These are phyloP conservation scores for Sphagnum magellanicum DNA, from an alignment of 228 moss, liverwort and hornwort species.

Conservation along the genomic window DNA sequence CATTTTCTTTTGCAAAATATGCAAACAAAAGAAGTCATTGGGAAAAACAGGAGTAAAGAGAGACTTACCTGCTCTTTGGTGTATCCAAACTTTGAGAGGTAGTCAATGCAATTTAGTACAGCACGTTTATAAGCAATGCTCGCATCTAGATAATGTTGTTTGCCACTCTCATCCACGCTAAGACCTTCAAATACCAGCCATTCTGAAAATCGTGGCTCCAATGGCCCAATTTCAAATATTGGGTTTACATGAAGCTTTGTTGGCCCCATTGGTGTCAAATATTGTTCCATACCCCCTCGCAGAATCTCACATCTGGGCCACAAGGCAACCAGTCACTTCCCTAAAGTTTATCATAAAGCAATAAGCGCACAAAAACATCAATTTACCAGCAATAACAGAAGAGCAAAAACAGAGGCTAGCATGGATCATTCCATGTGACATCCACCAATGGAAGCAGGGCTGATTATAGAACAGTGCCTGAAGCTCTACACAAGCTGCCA, in stretches of 20 bases:
- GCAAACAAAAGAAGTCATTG: too few species aligned
- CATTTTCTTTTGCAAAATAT: too few species aligned
- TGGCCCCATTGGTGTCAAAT: constrained; percentile 90
- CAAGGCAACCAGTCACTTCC: neutral
- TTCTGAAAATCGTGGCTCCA: constrained; percentile 83
- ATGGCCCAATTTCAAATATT: constrained; percentile 78
- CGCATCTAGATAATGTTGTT: constrained; percentile 83
- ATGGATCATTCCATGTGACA: too few species aligned
- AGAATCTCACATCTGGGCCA: constrained; percentile 59
- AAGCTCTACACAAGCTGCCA: neutral
- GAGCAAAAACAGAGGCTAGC: too few species aligned
- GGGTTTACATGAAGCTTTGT: constrained; percentile 89
- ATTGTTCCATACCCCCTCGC: constrained; percentile 76
- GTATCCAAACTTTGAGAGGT: constrained; percentile 86
- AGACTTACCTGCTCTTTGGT: constrained; percentile 68
- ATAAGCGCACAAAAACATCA: neutral
- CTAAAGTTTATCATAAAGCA: neutral
- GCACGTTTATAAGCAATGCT: constrained; percentile 78
- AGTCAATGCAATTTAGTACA: constrained; percentile 73
- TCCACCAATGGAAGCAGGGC: too few species aligned
- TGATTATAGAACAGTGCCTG: too few species aligned
- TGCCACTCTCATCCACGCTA: constrained; percentile 77
- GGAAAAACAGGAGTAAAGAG: neutral
- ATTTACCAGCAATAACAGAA: too few species aligned
- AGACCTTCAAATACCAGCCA: constrained; percentile 85